Evolutionary conservation across 106 monocot genomes (phyloP), one percentile per base, ranked within the genome.

Genomic region (Posidonia australis): DNA sequence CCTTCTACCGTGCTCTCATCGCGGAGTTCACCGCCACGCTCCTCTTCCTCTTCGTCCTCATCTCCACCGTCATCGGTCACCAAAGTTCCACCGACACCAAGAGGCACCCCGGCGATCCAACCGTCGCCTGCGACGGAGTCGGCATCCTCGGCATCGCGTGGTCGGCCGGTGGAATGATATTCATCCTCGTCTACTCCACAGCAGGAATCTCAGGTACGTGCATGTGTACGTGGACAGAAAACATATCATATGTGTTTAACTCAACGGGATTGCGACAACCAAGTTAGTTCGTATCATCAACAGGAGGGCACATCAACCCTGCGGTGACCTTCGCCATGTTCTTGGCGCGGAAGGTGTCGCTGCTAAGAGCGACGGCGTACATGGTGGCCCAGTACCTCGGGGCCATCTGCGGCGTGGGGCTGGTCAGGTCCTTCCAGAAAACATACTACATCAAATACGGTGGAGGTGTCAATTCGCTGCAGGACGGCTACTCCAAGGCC

Each of bases 241-340:
- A n/a, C n/a, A n/a, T n/a, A n/a, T n/a, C n/a, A n/a, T n/a, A n/a
- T n/a, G n/a, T n/a, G n/a, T n/a, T n/a, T n/a, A n/a, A n/a, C n/a
- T n/a, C n/a, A n/a, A n/a, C n/a, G n/a, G n/a, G n/a, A n/a, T n/a
- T n/a, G n/a, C n/a, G n/a, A n/a, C n/a, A n/a, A n/a, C n/a, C n/a
- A n/a, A n/a, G n/a, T n/a, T n/a, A n/a, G n/a, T n/a, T n/a, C n/a
- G n/a, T n/a, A n/a, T n/a, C n/a, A n/a, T n/a, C n/a, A n/a, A n/a
- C n/a, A n/a, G 83, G 84, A 30, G 87, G 87, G 0, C 87, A 87
- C 75, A 83, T 87, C 7, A 87, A 87, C 78, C 87, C 87, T 2
- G 87, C 87, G 5, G 87, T 83, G 11, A 87, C 87, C 42, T 83
- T 87, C 63, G 87, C 83, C 18, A 80, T 87, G 43, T 81, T 87